Conservation (phyloP, 2,329 filamentous ascomycete species). For the Byssochlamys sp. region DNA sequence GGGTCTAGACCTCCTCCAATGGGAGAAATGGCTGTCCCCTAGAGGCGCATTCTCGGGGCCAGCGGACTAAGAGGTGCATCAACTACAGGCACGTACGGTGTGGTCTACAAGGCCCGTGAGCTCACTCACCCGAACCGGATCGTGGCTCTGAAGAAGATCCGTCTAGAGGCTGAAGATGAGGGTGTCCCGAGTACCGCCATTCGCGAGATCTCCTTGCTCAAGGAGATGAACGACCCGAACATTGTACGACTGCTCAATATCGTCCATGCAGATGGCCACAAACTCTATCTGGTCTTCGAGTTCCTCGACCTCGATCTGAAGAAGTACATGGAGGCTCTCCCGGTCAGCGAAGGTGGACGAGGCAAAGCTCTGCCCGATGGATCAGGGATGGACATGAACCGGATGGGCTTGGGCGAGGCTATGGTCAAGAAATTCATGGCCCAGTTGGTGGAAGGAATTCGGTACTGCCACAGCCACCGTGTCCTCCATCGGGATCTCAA, state of each 20-base stretch:
- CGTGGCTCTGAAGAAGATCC: slow-evolving; percentile 89
- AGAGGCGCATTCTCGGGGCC: slow-evolving; percentile 1
- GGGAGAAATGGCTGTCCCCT: neutral
- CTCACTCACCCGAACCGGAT: slow-evolving; percentile 73
- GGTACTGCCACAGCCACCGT: slow-evolving; percentile 81
- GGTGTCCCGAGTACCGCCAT: slow-evolving; percentile 87
- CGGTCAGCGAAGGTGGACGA: slow-evolving; percentile 71
- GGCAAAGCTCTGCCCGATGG: slow-evolving; percentile 78
- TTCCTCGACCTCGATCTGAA: slow-evolving; percentile 86
- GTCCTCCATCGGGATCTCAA: slow-evolving; percentile 82
- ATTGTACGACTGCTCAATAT: slow-evolving; percentile 85
- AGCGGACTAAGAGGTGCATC: slow-evolving; percentile 1
- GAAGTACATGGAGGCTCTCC: slow-evolving; percentile 90
- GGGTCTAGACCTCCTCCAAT: neutral
- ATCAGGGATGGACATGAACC: slow-evolving; percentile 52
- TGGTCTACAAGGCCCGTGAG: slow-evolving; percentile 89
- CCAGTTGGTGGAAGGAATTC: slow-evolving; percentile 72
- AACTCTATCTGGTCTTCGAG: slow-evolving; percentile 86
- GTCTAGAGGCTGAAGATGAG: slow-evolving; percentile 88
- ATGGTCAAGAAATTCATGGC: slow-evolving; percentile 92
- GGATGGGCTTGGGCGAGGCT: slow-evolving; percentile 62
- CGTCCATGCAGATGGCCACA: slow-evolving; percentile 87
- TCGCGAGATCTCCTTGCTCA: slow-evolving; percentile 84
- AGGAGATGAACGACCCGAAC: slow-evolving; percentile 87
- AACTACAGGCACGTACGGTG: slow-evolving; percentile 72